A percentile compares a stretch with the other conserved stretches of the same genome.
Evolutionary conservation across 148 eudicot genomes (phyloP).

Genomic region (Limonium bicolor): DNA sequence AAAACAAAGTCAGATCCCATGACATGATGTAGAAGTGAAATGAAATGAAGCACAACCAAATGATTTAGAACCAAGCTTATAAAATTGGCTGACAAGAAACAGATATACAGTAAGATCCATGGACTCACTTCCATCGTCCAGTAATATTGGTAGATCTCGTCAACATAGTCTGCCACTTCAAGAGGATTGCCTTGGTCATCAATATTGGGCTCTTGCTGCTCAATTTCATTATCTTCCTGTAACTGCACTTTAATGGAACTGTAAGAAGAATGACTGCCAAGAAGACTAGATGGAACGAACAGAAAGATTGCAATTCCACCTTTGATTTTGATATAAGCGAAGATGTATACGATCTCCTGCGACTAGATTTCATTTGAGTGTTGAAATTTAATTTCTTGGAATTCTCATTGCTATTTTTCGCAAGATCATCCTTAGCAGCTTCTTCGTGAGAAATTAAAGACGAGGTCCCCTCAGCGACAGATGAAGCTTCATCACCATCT

Average conservation of each 20-base stretch:
- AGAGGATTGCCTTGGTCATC: slow-evolving; percentile 70
- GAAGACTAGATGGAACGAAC: background rate
- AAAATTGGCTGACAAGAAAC: too few relatives aligned
- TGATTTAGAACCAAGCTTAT: too few relatives aligned
- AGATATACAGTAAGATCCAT: background rate
- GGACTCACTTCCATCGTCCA: slow-evolving; percentile 72
- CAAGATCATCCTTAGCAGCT: slow-evolving; percentile 14
- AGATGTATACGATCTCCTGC: slow-evolving; percentile 68
- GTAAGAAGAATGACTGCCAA: background rate
- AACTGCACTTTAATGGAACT: slow-evolving; percentile 26
- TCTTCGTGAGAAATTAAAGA: slow-evolving; percentile 12
- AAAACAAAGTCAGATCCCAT: too few relatives aligned
- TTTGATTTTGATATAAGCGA: slow-evolving; percentile 49
- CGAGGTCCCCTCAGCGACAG: slow-evolving; percentile 9
- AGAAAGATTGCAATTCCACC: slow-evolving; percentile 20
- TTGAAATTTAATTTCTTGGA: slow-evolving; percentile 11
- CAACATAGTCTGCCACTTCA: slow-evolving; percentile 90
- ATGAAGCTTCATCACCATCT: slow-evolving; percentile 13
- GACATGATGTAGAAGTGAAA: too few relatives aligned
- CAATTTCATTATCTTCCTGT: slow-evolving; percentile 17
- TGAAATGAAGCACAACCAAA: too few relatives aligned
- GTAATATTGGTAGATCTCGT: slow-evolving; percentile 79
- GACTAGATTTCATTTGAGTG: slow-evolving; percentile 30
- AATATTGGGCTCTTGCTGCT: slow-evolving; percentile 25
- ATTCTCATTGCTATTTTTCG: slow-evolving; percentile 12